These are phyloP conservation scores for Colletotrichum paranaense DNA, from an alignment of 2,329 filamentous ascomycete species.

Conservation along the genomic window DNA sequence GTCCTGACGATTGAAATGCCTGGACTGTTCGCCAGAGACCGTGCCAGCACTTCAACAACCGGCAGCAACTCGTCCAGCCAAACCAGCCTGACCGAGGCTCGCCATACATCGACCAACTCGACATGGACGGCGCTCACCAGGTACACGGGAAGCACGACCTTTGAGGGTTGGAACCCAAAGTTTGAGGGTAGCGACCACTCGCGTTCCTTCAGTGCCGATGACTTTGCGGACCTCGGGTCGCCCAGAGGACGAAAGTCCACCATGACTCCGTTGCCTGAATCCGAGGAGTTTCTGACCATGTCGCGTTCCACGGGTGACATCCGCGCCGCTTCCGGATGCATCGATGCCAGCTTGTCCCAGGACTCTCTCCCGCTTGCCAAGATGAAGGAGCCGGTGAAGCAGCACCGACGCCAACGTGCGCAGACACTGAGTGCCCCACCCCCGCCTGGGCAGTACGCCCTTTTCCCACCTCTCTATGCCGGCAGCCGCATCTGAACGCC, in stretches of 20 bases:
- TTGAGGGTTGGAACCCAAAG: slow-evolving; percentile 39
- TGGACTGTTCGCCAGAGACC: slow-evolving; percentile 50
- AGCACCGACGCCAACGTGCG: slow-evolving; percentile 51
- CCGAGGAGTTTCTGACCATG: slow-evolving; percentile 25
- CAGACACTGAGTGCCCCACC: slow-evolving; percentile 58
- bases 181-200: slow-evolving; percentile 46
- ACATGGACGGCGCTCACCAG: slow-evolving; percentile 65
- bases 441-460: slow-evolving; percentile 59
- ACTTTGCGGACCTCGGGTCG: slow-evolving; percentile 37
- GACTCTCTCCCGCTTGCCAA: slow-evolving; percentile 44
- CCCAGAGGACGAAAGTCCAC: slow-evolving; percentile 21
- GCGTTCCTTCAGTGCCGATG: slow-evolving; percentile 39
- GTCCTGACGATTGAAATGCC: slow-evolving; percentile 47
- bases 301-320: slow-evolving; percentile 31
- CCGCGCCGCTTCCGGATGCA: slow-evolving; percentile 16
- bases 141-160: slow-evolving; percentile 64
- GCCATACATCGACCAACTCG: slow-evolving; percentile 65
- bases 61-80: slow-evolving; percentile 59
- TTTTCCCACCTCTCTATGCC: slow-evolving; percentile 52
- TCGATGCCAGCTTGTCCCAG: slow-evolving; percentile 39
- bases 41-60: slow-evolving; percentile 67
- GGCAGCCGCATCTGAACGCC: slow-evolving; percentile 45
- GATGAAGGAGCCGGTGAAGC: slow-evolving; percentile 44
- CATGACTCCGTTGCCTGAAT: slow-evolving; percentile 33
- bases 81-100: slow-evolving; percentile 60